phyloP scores from a whole-genome alignment of 2,329 filamentous ascomycete species.

The Penicillium sp. region DNA sequence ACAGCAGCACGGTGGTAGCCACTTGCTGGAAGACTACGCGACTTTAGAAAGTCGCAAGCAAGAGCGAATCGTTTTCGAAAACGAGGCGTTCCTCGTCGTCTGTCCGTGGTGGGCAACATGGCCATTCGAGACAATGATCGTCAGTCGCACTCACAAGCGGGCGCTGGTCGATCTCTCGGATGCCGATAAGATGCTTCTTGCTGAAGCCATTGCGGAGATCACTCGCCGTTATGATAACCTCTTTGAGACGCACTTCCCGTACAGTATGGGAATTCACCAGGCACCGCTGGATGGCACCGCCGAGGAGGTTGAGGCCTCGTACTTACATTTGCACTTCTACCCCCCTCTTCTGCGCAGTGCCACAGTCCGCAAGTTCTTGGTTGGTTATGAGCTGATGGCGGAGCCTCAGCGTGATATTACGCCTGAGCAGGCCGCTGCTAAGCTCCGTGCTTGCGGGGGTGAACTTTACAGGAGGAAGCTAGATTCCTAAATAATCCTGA shows the following conservation, averaged over 20 bases:
- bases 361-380: slow-evolving; percentile 92
- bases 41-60: slow-evolving; percentile 76
- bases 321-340: slow-evolving; percentile 98
- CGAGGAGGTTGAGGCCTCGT: slow-evolving; percentile 83
- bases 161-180: slow-evolving; percentile 78
- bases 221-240: slow-evolving; percentile 93
- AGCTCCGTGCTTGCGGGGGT: slow-evolving; percentile 73
- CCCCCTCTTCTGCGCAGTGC: slow-evolving; percentile 89
- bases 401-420: slow-evolving; percentile 99
- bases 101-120: slow-evolving; percentile 98
- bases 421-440: slow-evolving; percentile 86
- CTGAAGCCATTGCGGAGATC: slow-evolving; percentile 83
- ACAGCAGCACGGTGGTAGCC: slow-evolving; percentile 67
- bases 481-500: slow-evolving; percentile 7
- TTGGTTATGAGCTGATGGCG: slow-evolving; percentile 91
- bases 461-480: slow-evolving; percentile 77
- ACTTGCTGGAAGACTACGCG: slow-evolving; percentile 85
- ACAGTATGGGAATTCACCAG: slow-evolving; percentile 96
- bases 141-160: slow-evolving; percentile 80
- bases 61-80: slow-evolving; percentile 87
- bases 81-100: slow-evolving; percentile 78
- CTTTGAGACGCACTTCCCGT: slow-evolving; percentile 95
- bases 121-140: slow-evolving; percentile 93
- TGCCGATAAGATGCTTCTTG: slow-evolving; percentile 70
- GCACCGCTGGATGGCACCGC: slow-evolving; percentile 79